Evolutionary conservation across 1,139 yeast species (phyloP), one percentile per base, ranked within the genome.

Genomic region (Meyerozyma athensensis): DNA sequence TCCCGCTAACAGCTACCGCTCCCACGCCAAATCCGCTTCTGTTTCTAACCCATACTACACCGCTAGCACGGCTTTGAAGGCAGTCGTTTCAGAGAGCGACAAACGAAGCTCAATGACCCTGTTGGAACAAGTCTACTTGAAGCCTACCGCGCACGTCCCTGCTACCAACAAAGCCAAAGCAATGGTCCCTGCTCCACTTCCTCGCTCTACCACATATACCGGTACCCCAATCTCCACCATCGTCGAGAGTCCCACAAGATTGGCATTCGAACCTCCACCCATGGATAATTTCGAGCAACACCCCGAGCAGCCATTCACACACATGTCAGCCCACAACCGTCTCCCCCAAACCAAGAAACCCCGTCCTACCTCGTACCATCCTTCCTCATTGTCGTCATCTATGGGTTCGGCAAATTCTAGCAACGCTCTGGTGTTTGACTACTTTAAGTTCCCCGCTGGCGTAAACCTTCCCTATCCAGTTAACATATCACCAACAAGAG

Each of bases 291-390:
- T 23, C 33, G 16, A 14, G 43, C 53, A 8, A 37, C 63, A 44
- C 39, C 51, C 46, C 62, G 63, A 48, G 58, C 68, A 39, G 74
- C 74, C 32, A 4, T 16, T 28, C n/a, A 17, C 32, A 12, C 32
- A 28, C 13, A 28, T 28, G 32, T 18, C 20, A 6, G 32, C 20
- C 9, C 19, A 28, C 13, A 28, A 28, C 12, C 32, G 32, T 7
- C 34, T 32, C 16, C 71, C 62, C 39, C 58, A 70, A 9, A 61
- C 61, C 36, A 74, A 77, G 55, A 81, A 75, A 51, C 89, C 86
- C 38, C 74, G 94, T 56, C 92, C 94, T 34, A 83, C 90, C 0
- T 82, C 90, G 7, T 84, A 81, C 53, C 90, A 84, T 53, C 92
- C 94, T 9, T 63, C 68, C 19, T 66, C 73, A n/a, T 59, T 66